phyloP scores from a whole-genome alignment of 352 stramenopile genomes.

The Globisporangium iwayamae region DNA sequence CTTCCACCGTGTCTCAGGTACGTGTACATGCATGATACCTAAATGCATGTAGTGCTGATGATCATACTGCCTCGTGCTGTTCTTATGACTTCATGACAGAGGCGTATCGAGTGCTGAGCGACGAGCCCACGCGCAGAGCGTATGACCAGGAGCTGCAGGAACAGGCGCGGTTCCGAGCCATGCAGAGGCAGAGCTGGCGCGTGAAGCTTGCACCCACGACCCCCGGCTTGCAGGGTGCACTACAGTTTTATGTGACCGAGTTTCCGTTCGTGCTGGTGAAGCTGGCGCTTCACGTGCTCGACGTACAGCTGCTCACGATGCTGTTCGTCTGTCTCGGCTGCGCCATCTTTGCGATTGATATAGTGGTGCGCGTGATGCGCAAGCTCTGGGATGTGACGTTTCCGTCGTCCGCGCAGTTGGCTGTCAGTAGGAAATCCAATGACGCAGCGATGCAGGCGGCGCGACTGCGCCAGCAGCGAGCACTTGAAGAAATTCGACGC shows the following conservation, averaged over 20 bases:
- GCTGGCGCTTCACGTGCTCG: constrained; percentile 20
- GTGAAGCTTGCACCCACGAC: constrained; percentile 10
- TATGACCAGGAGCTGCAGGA: constrained; percentile 31
- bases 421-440: constrained; percentile 15
- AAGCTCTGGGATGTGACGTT: constrained; percentile 16
- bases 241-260: constrained; percentile 32
- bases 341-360: constrained; percentile 28
- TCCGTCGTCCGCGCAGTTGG: constrained; percentile 48
- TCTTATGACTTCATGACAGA: constrained; percentile 15
- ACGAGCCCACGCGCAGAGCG: constrained; percentile 16
- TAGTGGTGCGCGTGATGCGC: constrained; percentile 12
- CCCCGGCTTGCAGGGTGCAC: constrained; percentile 2
- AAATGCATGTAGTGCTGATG: not conserved
- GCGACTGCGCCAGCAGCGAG: constrained; percentile 27
- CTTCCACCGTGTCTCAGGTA: constrained; percentile 39
- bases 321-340: constrained; percentile 22
- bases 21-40: not conserved
- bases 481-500: constrained; percentile 8
- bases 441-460: constrained; percentile 79
- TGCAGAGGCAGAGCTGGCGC: constrained; percentile 13
- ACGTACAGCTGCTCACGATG: constrained; percentile 22
- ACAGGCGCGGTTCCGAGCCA: constrained; percentile 20
- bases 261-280: constrained; percentile 22
- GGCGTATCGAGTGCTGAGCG: constrained; percentile 27
- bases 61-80: not conserved